Percentiles rank a stretch among this genome's conserved stretches.
These are phyloP conservation scores for Acanthamoeba triangularis DNA, from an alignment of 208 protist species.

Conservation along the genomic window DNA sequence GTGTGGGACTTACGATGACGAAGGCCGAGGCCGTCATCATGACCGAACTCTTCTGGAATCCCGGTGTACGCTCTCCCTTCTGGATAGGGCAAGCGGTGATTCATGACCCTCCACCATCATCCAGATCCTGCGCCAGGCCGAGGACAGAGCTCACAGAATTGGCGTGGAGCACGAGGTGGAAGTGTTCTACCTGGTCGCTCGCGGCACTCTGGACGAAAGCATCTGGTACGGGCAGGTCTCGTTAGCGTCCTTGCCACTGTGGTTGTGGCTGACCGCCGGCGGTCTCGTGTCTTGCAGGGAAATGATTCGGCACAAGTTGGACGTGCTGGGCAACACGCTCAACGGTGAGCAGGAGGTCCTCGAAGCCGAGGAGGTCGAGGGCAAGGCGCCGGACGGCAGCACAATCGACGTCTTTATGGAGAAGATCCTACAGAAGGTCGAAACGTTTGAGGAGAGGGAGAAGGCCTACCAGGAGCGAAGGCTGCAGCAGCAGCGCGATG, in stretches of 20 bases:
- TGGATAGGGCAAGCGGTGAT: too few relatives aligned
- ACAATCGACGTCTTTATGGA: slow-evolving; percentile 53
- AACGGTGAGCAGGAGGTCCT: slow-evolving; percentile 76
- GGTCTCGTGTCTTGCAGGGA: slow-evolving; percentile 29
- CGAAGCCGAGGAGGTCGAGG: slow-evolving; percentile 59
- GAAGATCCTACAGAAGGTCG: slow-evolving; percentile 40
- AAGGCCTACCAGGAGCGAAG: slow-evolving; percentile 41
- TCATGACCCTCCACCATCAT: slow-evolving; percentile 53
- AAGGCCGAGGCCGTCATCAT: slow-evolving; percentile 97
- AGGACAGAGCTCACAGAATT: slow-evolving; percentile 98
- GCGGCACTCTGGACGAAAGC: slow-evolving; percentile 82
- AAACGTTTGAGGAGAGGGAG: slow-evolving; percentile 48
- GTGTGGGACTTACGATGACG: slow-evolving; percentile 97
- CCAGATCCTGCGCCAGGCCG: slow-evolving; percentile 95
- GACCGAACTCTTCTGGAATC: slow-evolving; percentile 98
- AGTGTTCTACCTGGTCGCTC: slow-evolving; percentile 95
- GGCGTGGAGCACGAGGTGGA: slow-evolving; percentile 94
- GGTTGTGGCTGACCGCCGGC: neutral
- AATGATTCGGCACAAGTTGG: slow-evolving; percentile 79
- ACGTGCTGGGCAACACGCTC: slow-evolving; percentile 79
- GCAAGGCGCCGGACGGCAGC: slow-evolving; percentile 63
- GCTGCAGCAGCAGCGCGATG: slow-evolving; percentile 49
- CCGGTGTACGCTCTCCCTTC: slow-evolving; percentile 89
- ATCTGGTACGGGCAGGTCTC: slow-evolving; percentile 81
- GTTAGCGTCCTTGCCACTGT: too few relatives aligned